Evolutionary conservation across 2,329 filamentous ascomycete species (phyloP).

Genomic region (Fusarium sp.): DNA sequence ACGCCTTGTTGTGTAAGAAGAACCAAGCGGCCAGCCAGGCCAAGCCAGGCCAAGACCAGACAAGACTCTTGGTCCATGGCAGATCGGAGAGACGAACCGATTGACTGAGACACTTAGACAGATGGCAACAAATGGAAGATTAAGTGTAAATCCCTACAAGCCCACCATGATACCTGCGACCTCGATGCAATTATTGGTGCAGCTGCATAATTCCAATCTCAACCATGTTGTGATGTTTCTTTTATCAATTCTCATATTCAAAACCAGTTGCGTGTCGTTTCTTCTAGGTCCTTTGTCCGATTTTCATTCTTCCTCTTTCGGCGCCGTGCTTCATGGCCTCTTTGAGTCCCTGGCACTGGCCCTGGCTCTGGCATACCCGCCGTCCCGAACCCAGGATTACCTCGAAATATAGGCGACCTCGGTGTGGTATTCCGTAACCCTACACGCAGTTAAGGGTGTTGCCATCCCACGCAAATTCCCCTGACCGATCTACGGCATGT

Average conservation of each 20-base stretch:
- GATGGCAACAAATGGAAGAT: not conserved
- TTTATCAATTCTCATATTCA: conserved; percentile 6
- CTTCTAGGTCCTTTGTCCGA: not conserved
- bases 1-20: conserved; percentile 33
- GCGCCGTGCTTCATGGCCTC: conserved; percentile 10
- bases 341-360: conserved; percentile 9
- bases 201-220: conserved; percentile 30
- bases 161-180: conserved; percentile 4
- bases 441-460: conserved; percentile 35
- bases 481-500: conserved; percentile 37
- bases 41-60: not conserved
- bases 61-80: conserved; percentile 1
- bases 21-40: not conserved
- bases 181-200: conserved; percentile 14
- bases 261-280: conserved; percentile 10
- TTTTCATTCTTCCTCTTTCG: conserved; percentile 12
- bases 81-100: conserved; percentile 13
- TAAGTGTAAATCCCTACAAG: conserved; percentile 2
- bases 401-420: conserved; percentile 33
- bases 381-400: conserved; percentile 31
- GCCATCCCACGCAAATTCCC: conserved; percentile 41
- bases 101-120: conserved; percentile 5
- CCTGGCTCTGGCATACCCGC: conserved; percentile 13
- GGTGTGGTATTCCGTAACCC: conserved; percentile 41
- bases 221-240: conserved; percentile 13